Evolutionary conservation across 2,329 filamentous ascomycete species (phyloP).

Genomic region (Lasiodiplodia gonubiensis): DNA sequence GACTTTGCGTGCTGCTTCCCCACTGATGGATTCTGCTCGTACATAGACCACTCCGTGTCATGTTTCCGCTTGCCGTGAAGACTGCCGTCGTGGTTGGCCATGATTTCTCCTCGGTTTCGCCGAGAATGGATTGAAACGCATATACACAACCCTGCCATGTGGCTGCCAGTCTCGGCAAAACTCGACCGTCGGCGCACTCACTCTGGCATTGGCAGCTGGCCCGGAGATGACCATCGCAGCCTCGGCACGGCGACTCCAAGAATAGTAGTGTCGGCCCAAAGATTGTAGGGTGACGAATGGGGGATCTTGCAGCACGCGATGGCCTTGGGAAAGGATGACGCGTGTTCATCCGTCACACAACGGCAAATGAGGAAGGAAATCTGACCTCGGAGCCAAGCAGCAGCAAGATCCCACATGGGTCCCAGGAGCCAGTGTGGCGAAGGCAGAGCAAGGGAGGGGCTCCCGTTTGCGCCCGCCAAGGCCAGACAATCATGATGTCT

Average conservation of each 20-base stretch:
- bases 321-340: conserved; percentile 12
- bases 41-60: background rate
- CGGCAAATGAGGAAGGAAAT: conserved; percentile 15
- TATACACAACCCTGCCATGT: background rate
- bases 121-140: conserved; percentile 8
- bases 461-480: conserved; percentile 13
- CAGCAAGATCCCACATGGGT: conserved; percentile 8
- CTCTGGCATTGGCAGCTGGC: conserved; percentile 6
- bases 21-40: conserved; percentile 9
- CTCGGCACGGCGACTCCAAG: conserved; percentile 17
- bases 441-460: conserved; percentile 16
- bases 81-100: background rate
- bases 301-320: conserved; percentile 15
- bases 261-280: conserved; percentile 7
- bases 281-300: background rate
- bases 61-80: background rate
- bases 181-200: background rate
- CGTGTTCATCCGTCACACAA: conserved; percentile 13
- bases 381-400: conserved; percentile 7
- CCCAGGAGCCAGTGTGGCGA: conserved; percentile 7
- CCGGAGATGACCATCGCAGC: background rate
- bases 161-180: conserved; percentile 12
- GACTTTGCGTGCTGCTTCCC: conserved; percentile 16
- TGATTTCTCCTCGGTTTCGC: conserved; percentile 1
- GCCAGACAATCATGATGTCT: conserved; percentile 7